Conservation (phyloP, 495 filamentous ascomycete genomes). For the Penicillium maclennaniae region DNA sequence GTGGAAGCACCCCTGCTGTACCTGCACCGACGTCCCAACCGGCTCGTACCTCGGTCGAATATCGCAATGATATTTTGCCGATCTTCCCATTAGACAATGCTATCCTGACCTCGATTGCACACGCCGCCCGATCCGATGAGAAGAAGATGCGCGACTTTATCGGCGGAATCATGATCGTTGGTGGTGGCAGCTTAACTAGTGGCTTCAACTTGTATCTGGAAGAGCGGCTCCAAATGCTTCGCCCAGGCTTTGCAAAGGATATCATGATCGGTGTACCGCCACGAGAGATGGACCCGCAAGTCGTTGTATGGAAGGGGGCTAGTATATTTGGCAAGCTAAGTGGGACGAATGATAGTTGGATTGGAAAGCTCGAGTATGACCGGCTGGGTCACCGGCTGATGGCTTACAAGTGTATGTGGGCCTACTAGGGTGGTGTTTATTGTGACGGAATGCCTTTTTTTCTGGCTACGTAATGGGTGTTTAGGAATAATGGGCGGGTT, state of each 20-base stretch:
- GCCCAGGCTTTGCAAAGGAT: constrained; percentile 70
- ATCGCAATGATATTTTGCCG: constrained; percentile 79
- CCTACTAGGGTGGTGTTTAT: constrained; percentile 42
- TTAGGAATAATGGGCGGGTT: background rate
- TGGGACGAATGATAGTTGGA: constrained; percentile 89
- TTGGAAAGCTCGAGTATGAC: constrained; percentile 83
- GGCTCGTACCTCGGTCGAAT: constrained; percentile 47
- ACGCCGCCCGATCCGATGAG: constrained; percentile 84
- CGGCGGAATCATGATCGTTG: constrained; percentile 92
- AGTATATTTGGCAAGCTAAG: constrained; percentile 93
- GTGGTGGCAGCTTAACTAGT: constrained; percentile 78
- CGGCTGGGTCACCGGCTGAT: constrained; percentile 74
- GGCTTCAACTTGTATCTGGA: constrained; percentile 76
- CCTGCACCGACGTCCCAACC: constrained; percentile 23
- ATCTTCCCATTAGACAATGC: constrained; percentile 80
- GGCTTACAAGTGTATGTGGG: constrained; percentile 87
- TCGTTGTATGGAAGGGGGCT: constrained; percentile 95
- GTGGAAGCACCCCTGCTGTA: constrained; percentile 30
- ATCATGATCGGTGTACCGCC: constrained; percentile 87
- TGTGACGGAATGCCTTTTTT: background rate
- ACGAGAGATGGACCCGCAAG: constrained; percentile 88
- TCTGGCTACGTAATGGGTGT: constrained; percentile 9
- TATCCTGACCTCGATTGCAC: constrained; percentile 80
- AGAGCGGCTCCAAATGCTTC: constrained; percentile 64
- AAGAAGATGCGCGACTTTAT: constrained; percentile 89